A percentile compares a stretch with the other conserved stretches of the same genome.
phyloP scores from a whole-genome alignment of 2,329 filamentous ascomycete genomes.

The Cercospora canescens region DNA sequence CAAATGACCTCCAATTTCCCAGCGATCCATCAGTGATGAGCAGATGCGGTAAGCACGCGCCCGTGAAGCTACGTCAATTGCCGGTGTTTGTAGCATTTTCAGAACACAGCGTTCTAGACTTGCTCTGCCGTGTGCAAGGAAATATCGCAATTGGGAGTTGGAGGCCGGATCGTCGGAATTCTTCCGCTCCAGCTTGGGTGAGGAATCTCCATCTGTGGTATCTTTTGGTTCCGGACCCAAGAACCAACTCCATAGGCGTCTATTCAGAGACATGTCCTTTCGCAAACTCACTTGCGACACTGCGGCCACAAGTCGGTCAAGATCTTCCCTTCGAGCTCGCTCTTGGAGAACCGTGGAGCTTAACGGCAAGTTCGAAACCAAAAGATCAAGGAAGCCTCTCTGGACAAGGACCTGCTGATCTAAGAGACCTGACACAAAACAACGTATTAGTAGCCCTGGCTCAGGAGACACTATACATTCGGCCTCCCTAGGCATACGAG shows the following conservation, averaged over 20 bases:
- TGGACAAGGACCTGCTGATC: slow-evolving; percentile 92
- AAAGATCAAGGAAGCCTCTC: slow-evolving; percentile 86
- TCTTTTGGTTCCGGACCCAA: slow-evolving; percentile 70
- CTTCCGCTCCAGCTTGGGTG: slow-evolving; percentile 24
- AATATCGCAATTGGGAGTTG: slow-evolving; percentile 65
- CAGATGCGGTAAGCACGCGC: slow-evolving; percentile 88
- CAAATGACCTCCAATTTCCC: slow-evolving; percentile 91
- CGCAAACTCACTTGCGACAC: slow-evolving; percentile 85
- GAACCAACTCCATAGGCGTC: slow-evolving; percentile 94
- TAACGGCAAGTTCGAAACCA: slow-evolving; percentile 86
- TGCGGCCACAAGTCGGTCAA: slow-evolving; percentile 78
- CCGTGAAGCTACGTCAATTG: slow-evolving; percentile 62
- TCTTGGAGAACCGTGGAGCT: slow-evolving; percentile 78
- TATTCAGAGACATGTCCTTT: slow-evolving; percentile 94
- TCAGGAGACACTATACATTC: slow-evolving; percentile 82
- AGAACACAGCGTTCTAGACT: slow-evolving; percentile 74
- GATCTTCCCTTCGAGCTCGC: slow-evolving; percentile 66
- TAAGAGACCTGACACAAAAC: slow-evolving; percentile 83
- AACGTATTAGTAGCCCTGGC: slow-evolving; percentile 84
- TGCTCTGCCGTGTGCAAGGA: slow-evolving; percentile 74
- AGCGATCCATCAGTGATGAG: slow-evolving; percentile 94
- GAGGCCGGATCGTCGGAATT: slow-evolving; percentile 53
- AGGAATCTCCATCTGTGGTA: slow-evolving; percentile 29
- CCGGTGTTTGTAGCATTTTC: slow-evolving; percentile 67
- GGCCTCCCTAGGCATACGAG: slow-evolving; percentile 12